phyloP scores from a whole-genome alignment of 139 green algal genomes.

The Tetradesmus obliquus region DNA sequence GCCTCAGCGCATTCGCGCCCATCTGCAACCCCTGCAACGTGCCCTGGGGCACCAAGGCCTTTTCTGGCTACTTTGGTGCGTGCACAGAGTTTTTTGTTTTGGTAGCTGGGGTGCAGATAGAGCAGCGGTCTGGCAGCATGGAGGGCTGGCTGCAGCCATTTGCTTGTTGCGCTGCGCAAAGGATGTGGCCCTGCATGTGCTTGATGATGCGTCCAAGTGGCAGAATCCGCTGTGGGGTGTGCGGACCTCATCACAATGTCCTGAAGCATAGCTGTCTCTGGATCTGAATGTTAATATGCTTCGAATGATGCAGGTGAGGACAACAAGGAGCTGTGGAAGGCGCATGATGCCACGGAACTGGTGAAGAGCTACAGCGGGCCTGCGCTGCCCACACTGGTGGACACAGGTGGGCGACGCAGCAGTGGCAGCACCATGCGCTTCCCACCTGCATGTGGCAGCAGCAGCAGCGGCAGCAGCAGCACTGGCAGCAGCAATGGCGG shows the following conservation, averaged over 20 bases:
- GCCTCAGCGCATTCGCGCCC: slow-evolving; percentile 91
- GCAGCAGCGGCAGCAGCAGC: too few relatives aligned
- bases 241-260: too few relatives aligned
- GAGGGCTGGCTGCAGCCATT: too few relatives aligned
- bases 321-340: slow-evolving; percentile 68
- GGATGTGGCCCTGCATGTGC: too few relatives aligned
- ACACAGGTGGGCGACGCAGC: slow-evolving; percentile 50
- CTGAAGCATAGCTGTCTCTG: not conserved
- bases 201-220: too few relatives aligned
- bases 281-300: not conserved
- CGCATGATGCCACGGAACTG: slow-evolving; percentile 93
- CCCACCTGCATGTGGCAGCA: too few relatives aligned
- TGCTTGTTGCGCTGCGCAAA: too few relatives aligned
- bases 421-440: too few relatives aligned
- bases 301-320: slow-evolving; percentile 74
- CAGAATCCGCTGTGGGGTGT: too few relatives aligned
- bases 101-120: not conserved
- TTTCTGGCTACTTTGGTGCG: slow-evolving; percentile 61
- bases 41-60: slow-evolving; percentile 96
- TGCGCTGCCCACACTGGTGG: slow-evolving; percentile 69
- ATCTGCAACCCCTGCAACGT: slow-evolving; percentile 90
- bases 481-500: too few relatives aligned
- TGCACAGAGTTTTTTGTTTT: not conserved
- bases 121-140: too few relatives aligned
- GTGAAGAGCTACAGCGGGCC: slow-evolving; percentile 66